phyloP scores from a whole-genome alignment of 768 basidiomycete genomes.

The Tricholoma matsutake region DNA sequence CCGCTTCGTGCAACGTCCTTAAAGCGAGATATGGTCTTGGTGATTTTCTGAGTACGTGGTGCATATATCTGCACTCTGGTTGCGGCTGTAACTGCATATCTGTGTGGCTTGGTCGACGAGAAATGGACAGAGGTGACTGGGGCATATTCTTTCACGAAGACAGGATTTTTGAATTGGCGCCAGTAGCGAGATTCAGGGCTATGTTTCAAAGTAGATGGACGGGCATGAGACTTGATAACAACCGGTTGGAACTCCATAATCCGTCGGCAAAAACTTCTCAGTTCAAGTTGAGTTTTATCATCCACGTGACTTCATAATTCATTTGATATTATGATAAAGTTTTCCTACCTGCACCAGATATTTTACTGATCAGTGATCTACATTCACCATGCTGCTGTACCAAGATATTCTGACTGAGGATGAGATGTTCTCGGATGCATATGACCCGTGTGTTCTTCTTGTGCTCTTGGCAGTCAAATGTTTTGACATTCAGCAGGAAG shows the following conservation, averaged over 20 bases:
- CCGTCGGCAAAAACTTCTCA: not conserved
- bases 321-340: slow-evolving; percentile 5
- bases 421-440: slow-evolving; percentile 96
- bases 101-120: slow-evolving; percentile 80
- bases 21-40: slow-evolving; percentile 94
- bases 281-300: no score
- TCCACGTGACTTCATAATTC: slow-evolving; percentile 22
- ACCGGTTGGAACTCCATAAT: slow-evolving; percentile 82
- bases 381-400: slow-evolving; percentile 67
- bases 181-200: slow-evolving; percentile 78
- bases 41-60: slow-evolving; percentile 92
- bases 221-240: slow-evolving; percentile 59
- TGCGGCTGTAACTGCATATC: slow-evolving; percentile 94
- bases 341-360: slow-evolving; percentile 11
- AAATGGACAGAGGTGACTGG: slow-evolving; percentile 96
- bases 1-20: slow-evolving; percentile 94
- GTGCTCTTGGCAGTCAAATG: not conserved
- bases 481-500: slow-evolving; percentile 50
- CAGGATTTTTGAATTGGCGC: slow-evolving; percentile 84
- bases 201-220: slow-evolving; percentile 52
- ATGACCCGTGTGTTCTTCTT: slow-evolving; percentile 60
- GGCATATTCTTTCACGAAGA: slow-evolving; percentile 96
- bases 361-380: slow-evolving; percentile 6
- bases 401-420: slow-evolving; percentile 70
- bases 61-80: slow-evolving; percentile 94